phyloP scores from a whole-genome alignment of 2,329 filamentous ascomycete species.

The Cordyceps fumosorosea region DNA sequence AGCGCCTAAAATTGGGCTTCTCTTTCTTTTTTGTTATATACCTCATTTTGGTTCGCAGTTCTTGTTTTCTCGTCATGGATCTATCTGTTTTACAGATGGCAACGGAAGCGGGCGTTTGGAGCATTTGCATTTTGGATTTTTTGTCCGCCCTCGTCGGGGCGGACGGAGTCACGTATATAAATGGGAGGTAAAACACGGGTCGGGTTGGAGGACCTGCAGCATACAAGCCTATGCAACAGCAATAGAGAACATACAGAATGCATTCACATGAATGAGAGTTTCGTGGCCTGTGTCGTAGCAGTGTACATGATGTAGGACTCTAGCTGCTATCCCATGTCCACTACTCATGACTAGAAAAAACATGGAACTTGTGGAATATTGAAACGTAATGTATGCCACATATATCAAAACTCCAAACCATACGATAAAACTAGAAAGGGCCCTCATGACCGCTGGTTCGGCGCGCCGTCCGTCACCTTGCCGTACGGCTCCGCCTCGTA shows the following conservation, averaged over 20 bases:
- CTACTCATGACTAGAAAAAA: no score
- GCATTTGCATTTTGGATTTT: not conserved
- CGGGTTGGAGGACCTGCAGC: not conserved
- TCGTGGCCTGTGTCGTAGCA: no score
- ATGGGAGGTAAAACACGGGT: not conserved
- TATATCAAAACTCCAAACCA: not conserved
- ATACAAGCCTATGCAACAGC: not conserved
- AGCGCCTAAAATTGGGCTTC: not conserved
- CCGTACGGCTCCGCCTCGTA: conserved; percentile 30
- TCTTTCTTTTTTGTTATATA: conserved; percentile 1
- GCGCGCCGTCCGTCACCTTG: conserved; percentile 32
- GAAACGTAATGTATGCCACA: not conserved
- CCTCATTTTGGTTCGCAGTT: not conserved
- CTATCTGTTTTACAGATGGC: not conserved
- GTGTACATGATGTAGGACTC: no score
- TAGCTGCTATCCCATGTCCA: no score
- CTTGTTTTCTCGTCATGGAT: conserved; percentile 2
- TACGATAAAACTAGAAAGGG: not conserved
- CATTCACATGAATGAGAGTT: not conserved
- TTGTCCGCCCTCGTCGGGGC: not conserved
- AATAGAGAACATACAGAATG: not conserved
- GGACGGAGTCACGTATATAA: not conserved
- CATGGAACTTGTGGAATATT: not conserved
- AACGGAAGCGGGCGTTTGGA: conserved; percentile 1
- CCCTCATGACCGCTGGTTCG: conserved; percentile 15